Evolutionary conservation across 257 asterid species (phyloP).

Genomic region (Solanum rostratum): DNA sequence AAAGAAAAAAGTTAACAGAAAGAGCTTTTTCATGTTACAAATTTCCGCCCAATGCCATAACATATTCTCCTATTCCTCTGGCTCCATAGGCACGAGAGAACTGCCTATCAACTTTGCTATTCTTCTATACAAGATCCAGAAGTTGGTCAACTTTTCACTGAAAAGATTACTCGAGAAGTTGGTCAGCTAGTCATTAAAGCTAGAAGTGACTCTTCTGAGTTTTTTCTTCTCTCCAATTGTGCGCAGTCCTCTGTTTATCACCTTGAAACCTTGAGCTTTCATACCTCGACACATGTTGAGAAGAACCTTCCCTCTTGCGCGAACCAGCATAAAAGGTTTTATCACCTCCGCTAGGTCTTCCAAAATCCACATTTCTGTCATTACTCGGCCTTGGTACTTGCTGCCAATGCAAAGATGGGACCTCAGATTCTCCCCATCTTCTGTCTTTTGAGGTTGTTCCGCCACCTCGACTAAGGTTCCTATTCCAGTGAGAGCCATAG

Average conservation of each 20-base stretch:
- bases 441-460: constrained; percentile 3
- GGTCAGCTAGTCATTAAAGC: background rate
- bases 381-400: background rate
- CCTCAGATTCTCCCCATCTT: constrained; percentile 1
- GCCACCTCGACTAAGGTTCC: background rate
- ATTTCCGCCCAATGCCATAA: background rate
- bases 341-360: constrained; percentile 19
- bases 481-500: constrained; percentile 18
- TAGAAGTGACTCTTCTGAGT: background rate
- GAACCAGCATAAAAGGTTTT: constrained; percentile 32
- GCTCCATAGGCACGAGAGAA: background rate
- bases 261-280: constrained; percentile 51
- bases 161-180: background rate
- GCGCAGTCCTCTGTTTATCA: constrained; percentile 23
- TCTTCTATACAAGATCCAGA: background rate
- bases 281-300: constrained; percentile 35
- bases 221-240: constrained; percentile 14
- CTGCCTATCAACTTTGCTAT: background rate
- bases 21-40: background rate
- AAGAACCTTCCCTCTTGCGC: constrained; percentile 64
- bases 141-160: background rate
- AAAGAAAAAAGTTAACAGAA: background rate
- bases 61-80: background rate
- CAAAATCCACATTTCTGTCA: constrained; percentile 19
- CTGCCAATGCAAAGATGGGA: background rate